These are phyloP conservation scores for Athelia sp. DNA, from an alignment of 1,284 basidiomycete species.

Conservation along the genomic window DNA sequence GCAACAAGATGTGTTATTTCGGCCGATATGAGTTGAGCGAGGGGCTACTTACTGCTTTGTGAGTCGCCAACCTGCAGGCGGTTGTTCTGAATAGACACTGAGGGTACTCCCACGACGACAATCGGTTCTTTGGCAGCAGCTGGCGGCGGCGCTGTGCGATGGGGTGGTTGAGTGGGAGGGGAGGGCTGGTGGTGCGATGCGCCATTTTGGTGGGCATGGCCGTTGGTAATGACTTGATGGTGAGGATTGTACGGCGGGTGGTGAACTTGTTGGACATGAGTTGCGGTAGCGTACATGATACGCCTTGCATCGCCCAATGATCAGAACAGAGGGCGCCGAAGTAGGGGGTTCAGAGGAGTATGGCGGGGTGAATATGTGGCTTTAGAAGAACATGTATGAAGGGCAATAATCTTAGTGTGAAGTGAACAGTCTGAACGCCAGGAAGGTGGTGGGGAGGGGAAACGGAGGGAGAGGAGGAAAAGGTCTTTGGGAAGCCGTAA, in stretches of 20 bases:
- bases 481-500: too few species aligned
- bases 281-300: constrained; percentile 59
- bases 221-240: constrained; percentile 26
- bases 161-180: constrained; percentile 13
- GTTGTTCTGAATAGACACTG: constrained; percentile 63
- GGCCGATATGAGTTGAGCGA: constrained; percentile 27
- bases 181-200: constrained; percentile 15
- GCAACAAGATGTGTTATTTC: not conserved
- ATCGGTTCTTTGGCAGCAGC: constrained; percentile 49
- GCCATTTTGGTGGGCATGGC: constrained; percentile 12
- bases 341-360: constrained; percentile 5
- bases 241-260: constrained; percentile 25
- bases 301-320: constrained; percentile 48
- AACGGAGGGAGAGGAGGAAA: constrained; percentile 10
- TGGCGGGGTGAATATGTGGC: constrained; percentile 9
- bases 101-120: constrained; percentile 64
- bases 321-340: constrained; percentile 13
- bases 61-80: constrained; percentile 67
- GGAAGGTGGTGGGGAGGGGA: not conserved
- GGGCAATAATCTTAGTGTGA: constrained; percentile 6
- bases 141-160: constrained; percentile 11
- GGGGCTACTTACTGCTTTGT: constrained; percentile 51
- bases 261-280: constrained; percentile 49
- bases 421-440: constrained; percentile 1
- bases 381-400: constrained; percentile 22